Evolutionary conservation across 169 alveolate genomes (phyloP), one percentile per base, ranked within the genome.

Genomic region (Theileria luwenshuni): DNA sequence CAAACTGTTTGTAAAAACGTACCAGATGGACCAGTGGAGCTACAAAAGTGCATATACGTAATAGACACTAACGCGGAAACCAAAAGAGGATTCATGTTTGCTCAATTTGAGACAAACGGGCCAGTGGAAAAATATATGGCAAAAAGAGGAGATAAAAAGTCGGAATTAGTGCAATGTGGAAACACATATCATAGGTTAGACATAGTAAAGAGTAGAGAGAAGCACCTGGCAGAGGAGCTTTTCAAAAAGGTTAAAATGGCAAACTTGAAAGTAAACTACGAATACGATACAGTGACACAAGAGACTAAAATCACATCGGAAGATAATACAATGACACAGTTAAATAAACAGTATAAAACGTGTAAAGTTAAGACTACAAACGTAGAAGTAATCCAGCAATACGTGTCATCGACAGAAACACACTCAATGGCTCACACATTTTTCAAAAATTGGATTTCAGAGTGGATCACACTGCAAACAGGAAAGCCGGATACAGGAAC

Each of bases 221-320:
- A 70, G 56, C 87, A 79, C 59, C 71, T 73, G 47, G 87, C 83
- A 3, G 87, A 79, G 12, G 83, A 79, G 32, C 51, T 79, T 21
- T 43, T 79, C 25, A 79, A 79, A 60, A 32, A 33, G 21, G 51
- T 71, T 10, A 38, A 48, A 15, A 43, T 69, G 61, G 61, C 23
- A 19, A 17, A 10, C 10, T 10, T 38, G 45, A 49, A 43, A 74
- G 77, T 76, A 12, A 2, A 49, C 65, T 76, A 76, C 47, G 85
- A 76, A 56, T 68, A 30, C 61, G 41, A 76, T 65, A 1, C 5
- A 15, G 63, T 35, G 56, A 69, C 85, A 1, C 42, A 21, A 13
- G 54, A 7, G 32, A 59, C 64, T 27, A 2, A 52, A 0, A n/a
- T 43, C 42, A 25, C 45, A 21, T 21, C 77, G 15, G 85, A 76